These are phyloP conservation scores for Cunninghamia lanceolata DNA, from an alignment of 75 land plant genomes.

Conservation along the genomic window DNA sequence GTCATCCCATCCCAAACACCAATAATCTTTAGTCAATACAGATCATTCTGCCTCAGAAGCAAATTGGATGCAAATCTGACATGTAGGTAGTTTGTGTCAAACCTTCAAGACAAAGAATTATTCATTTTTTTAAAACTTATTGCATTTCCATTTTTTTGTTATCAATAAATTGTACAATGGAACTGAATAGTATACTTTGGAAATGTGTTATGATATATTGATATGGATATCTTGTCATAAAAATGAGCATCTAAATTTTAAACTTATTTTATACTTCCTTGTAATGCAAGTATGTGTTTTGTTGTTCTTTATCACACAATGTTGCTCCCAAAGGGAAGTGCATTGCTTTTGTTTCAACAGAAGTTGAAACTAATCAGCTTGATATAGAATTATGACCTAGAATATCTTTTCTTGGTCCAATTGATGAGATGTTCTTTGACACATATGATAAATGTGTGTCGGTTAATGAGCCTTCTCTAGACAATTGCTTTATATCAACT, in stretches of 20 bases:
- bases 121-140: not conserved
- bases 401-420: conserved; percentile 74
- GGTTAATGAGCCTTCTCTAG: conserved; percentile 51
- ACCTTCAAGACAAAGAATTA: not conserved
- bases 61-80: conserved; percentile 81
- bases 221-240: not conserved
- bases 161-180: not conserved
- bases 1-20: conserved; percentile 86
- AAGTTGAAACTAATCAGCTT: conserved; percentile 73
- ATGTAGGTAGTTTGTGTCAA: conserved; percentile 34
- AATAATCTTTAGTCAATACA: conserved; percentile 77
- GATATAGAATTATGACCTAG: conserved; percentile 80
- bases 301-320: conserved; percentile 84
- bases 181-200: not conserved
- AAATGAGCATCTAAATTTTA: not conserved
- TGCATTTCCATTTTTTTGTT: not conserved
- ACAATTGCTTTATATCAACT: conserved; percentile 82
- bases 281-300: conserved; percentile 72
- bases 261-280: not conserved
- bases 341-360: conserved; percentile 85
- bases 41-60: conserved; percentile 88
- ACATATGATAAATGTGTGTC: conserved; percentile 81
- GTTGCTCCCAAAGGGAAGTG: conserved; percentile 88
- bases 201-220: not conserved
- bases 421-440: conserved; percentile 83